Evolutionary conservation across 768 basidiomycete species (phyloP), one percentile per base, ranked within the genome.

Genomic region (Cubamyces sp.): DNA sequence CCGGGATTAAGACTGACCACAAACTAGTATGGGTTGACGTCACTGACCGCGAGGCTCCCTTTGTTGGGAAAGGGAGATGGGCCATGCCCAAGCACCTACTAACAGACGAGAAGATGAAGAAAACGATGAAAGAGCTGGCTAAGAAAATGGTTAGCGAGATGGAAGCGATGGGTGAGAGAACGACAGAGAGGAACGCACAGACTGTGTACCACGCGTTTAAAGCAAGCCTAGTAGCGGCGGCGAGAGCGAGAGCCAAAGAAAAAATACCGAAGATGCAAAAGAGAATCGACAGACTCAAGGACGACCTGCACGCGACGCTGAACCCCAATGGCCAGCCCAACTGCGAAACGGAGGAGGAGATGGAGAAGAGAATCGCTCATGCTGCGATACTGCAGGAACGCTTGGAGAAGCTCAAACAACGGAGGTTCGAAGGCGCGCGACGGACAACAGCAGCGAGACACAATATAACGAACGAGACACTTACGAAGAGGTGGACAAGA

Each of bases 31-130:
- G 12, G 1, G 39, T 54, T 2, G 5, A 18, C 8, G 5, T 55
- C 2, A 16, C 25, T 2, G 19, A 52, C 41, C 14, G 28, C 3
- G 34, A 42, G 23, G 39, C 54, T 3, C 64, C 59, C 6, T 51
- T 42, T 40, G 37, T 64, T 11, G 64, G 64, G 9, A 43, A 34
- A 19, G 64, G 64, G 5, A 43, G 59, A 39, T 64, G 64, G 64
- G 7, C 34, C 1, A 25, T 45, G 45, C 41, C 49, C n/a, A 40
- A 48, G 34, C 16, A 21, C 46, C 48, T 62, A 5, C 49, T 43
- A 1, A 21, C 48, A 18, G 45, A 57, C 21, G 3, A 15, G 16
- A 16, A 14, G 14, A 5, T 51, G 2, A 18, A 2, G 16, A 12
- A n/a, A 2, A 34, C 16, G 18, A 34, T 51, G 28, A 34, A 5